A percentile compares a stretch with the other conserved stretches of the same genome.
phyloP scores from a whole-genome alignment of 768 basidiomycete species.

The Mycena alexandri region DNA sequence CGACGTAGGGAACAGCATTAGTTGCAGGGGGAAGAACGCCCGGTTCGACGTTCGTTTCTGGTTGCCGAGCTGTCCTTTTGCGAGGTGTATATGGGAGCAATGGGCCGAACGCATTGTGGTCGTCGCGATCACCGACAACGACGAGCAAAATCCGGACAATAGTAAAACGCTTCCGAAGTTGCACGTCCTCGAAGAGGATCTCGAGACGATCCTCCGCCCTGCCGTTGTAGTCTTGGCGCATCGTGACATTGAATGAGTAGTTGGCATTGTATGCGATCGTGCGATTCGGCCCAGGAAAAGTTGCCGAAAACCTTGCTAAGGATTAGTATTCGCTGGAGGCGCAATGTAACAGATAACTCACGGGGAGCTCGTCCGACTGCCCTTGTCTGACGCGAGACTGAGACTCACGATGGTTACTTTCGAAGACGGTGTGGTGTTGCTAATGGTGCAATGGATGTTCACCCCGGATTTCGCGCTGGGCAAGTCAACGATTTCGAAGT shows the following conservation, averaged over 20 bases:
- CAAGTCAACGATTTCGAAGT: slow-evolving; percentile 66
- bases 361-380: slow-evolving; percentile 38
- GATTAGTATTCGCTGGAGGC: slow-evolving; percentile 1
- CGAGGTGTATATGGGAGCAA: slow-evolving; percentile 61
- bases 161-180: slow-evolving; percentile 57
- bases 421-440: slow-evolving; percentile 47
- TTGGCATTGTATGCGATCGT: slow-evolving; percentile 42
- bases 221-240: slow-evolving; percentile 55
- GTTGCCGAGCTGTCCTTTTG: slow-evolving; percentile 46
- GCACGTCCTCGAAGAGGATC: slow-evolving; percentile 62
- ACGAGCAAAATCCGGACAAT: slow-evolving; percentile 61
- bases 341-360: slow-evolving; percentile 34
- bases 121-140: slow-evolving; percentile 59
- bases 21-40: slow-evolving; percentile 58
- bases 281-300: slow-evolving; percentile 33
- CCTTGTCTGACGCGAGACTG: slow-evolving; percentile 49
- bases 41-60: slow-evolving; percentile 52
- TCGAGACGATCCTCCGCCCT: slow-evolving; percentile 68
- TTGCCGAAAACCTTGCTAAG: slow-evolving; percentile 43
- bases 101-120: slow-evolving; percentile 61
- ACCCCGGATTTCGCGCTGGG: slow-evolving; percentile 44
- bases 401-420: slow-evolving; percentile 44
- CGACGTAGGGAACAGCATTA: slow-evolving; percentile 58
- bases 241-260: slow-evolving; percentile 47
- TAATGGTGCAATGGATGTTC: slow-evolving; percentile 38